These are phyloP conservation scores for Sclerotinia sclerotiorum DNA, from an alignment of 2,329 filamentous ascomycete genomes.

Conservation along the genomic window DNA sequence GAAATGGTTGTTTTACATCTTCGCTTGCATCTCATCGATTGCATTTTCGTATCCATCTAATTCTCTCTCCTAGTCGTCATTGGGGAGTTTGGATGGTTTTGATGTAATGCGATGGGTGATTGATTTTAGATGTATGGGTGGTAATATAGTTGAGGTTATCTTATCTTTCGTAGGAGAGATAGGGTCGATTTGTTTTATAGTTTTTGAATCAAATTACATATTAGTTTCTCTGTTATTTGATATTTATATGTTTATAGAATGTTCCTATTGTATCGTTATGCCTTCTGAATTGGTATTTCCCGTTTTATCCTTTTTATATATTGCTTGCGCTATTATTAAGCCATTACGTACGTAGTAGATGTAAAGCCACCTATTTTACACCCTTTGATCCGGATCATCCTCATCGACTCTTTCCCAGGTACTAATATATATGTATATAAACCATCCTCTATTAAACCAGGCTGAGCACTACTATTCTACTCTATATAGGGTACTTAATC, in stretches of 20 bases:
- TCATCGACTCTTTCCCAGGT: too few species aligned
- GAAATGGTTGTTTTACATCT: slow-evolving; percentile 11
- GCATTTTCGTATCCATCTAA: slow-evolving; percentile 12
- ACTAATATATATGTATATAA: too few species aligned
- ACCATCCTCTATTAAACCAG: too few species aligned
- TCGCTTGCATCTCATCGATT: neutral
- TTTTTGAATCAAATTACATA: slow-evolving; percentile 5
- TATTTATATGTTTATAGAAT: neutral
- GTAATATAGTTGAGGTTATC: slow-evolving; percentile 18
- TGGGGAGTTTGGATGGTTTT: slow-evolving; percentile 7
- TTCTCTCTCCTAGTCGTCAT: slow-evolving; percentile 1
- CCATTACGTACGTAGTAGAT: neutral
- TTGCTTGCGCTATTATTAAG: neutral
- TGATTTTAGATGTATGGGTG: neutral
- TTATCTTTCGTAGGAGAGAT: slow-evolving; percentile 16
- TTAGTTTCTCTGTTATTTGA: neutral
- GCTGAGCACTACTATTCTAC: too few species aligned
- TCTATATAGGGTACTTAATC: too few species aligned
- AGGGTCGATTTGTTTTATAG: slow-evolving; percentile 14
- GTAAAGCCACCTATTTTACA: neutral
- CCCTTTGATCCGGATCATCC: too few species aligned
- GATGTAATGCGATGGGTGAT: slow-evolving; percentile 7
- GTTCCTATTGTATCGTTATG: neutral
- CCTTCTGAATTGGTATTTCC: too few species aligned
- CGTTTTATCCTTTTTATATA: neutral